phyloP scores from a whole-genome alignment of 2,329 filamentous ascomycete genomes.

The Aaosphaeria arxii region DNA sequence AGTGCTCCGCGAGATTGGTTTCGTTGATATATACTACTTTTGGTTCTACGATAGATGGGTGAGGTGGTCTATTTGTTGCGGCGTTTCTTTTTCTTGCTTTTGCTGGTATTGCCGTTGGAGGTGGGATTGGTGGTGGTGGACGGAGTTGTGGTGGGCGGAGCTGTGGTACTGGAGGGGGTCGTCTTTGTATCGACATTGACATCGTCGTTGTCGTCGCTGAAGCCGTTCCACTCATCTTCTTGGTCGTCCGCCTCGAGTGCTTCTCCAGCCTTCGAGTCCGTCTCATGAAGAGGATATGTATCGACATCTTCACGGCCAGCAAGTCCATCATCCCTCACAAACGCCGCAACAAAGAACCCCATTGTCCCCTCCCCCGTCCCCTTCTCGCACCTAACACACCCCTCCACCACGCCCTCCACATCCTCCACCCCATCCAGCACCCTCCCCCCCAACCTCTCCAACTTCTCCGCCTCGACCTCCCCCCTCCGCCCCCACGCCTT shows the following conservation, averaged over 20 bases:
- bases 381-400: slow-evolving; percentile 78
- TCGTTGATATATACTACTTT: no score
- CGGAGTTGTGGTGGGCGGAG: neutral
- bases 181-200: neutral
- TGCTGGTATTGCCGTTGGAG: neutral
- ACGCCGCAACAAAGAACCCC: slow-evolving; percentile 93
- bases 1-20: no score
- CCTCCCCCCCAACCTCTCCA: slow-evolving; percentile 1
- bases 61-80: neutral
- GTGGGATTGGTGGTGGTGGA: neutral
- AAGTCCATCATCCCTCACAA: slow-evolving; percentile 58
- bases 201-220: slow-evolving; percentile 33
- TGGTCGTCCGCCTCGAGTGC: slow-evolving; percentile 8
- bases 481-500: slow-evolving; percentile 67
- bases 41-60: no score
- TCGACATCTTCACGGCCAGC: neutral
- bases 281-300: neutral
- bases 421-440: slow-evolving; percentile 49
- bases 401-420: slow-evolving; percentile 32
- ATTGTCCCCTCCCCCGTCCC: slow-evolving; percentile 81
- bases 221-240: slow-evolving; percentile 44
- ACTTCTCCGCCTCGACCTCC: slow-evolving; percentile 40
- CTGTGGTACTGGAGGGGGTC: neutral
- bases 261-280: neutral
- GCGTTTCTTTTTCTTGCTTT: neutral